Percentiles rank a stretch among this genome's conserved stretches.
phyloP scores from a whole-genome alignment of 129 eudicot species.

The Pseudognaphalium luteoalbum region DNA sequence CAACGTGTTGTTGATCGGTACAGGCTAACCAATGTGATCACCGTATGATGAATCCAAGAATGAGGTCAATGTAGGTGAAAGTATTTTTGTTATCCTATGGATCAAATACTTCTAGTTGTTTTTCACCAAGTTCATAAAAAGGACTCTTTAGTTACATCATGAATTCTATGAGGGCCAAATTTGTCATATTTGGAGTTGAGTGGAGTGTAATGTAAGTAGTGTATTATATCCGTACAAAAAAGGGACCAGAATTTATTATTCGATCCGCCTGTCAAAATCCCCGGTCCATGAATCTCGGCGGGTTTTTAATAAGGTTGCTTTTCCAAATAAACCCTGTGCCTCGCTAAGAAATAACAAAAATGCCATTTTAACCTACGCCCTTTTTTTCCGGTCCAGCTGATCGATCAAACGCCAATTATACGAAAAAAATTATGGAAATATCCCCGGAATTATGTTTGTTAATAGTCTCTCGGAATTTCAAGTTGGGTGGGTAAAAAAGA shows the following conservation, averaged over 20 bases:
- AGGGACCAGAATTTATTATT: slow-evolving; percentile 9
- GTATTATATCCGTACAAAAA: slow-evolving; percentile 17
- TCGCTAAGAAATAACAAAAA: background rate
- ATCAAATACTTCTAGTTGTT: too few species aligned
- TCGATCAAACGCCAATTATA: too few species aligned
- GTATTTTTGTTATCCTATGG: too few species aligned
- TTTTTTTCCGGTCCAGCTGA: too few species aligned
- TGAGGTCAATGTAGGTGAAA: too few species aligned
- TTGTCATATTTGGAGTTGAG: background rate
- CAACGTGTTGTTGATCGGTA: too few species aligned
- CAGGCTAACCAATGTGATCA: too few species aligned
- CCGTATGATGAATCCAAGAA: too few species aligned
- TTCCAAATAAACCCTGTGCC: slow-evolving; percentile 15
- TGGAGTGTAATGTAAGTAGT: background rate
- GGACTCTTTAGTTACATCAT: background rate
- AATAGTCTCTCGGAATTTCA: too few species aligned
- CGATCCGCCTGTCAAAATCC: slow-evolving; percentile 20
- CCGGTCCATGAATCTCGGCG: slow-evolving; percentile 27
- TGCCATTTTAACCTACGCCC: slow-evolving; percentile 4
- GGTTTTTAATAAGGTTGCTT: background rate
- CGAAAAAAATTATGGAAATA: too few species aligned
- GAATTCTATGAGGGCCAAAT: slow-evolving; percentile 3
- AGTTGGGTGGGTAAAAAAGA: too few species aligned
- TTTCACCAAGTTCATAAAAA: background rate
- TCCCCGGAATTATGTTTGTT: too few species aligned